Evolutionary conservation across 1,284 basidiomycete genomes (phyloP).

Genomic region (Cystodermella granulosa): DNA sequence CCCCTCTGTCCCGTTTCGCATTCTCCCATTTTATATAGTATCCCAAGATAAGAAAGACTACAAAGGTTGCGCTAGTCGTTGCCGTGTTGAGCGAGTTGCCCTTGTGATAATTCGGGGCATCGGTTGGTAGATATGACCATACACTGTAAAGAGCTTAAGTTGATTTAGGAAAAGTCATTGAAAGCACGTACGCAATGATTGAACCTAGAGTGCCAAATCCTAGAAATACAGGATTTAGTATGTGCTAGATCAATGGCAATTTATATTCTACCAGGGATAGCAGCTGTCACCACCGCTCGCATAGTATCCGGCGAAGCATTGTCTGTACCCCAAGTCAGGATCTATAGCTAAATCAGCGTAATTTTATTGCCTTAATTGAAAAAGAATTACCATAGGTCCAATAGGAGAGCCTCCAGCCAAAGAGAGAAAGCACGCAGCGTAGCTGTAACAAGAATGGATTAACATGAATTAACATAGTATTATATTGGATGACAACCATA

Average conservation of each 20-base stretch:
- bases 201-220: conserved; percentile 40
- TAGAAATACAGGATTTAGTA: conserved; percentile 3
- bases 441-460: conserved; percentile 21
- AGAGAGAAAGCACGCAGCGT: conserved; percentile 42
- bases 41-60: conserved; percentile 29
- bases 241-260: neutral
- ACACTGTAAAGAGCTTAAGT: conserved; percentile 21
- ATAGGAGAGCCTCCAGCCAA: conserved; percentile 34
- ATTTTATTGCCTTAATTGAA: neutral
- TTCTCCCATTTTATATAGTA: conserved; percentile 42
- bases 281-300: conserved; percentile 37
- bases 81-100: conserved; percentile 44
- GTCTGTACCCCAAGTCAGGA: conserved; percentile 41
- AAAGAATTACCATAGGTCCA: conserved; percentile 27
- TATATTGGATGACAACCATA: conserved; percentile 7
- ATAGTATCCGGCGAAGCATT: conserved; percentile 44
- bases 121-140: conserved; percentile 40
- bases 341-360: conserved; percentile 12
- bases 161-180: neutral
- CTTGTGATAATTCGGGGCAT: conserved; percentile 42
- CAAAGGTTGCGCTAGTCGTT: conserved; percentile 29
- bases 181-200: conserved; percentile 36
- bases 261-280: conserved; percentile 33
- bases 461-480: neutral
- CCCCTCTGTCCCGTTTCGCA: conserved; percentile 38